Percentiles rank a stretch among this genome's conserved stretches.
Evolutionary conservation across 1,284 basidiomycete genomes (phyloP).

Genomic region (Prillingera fragicola): DNA sequence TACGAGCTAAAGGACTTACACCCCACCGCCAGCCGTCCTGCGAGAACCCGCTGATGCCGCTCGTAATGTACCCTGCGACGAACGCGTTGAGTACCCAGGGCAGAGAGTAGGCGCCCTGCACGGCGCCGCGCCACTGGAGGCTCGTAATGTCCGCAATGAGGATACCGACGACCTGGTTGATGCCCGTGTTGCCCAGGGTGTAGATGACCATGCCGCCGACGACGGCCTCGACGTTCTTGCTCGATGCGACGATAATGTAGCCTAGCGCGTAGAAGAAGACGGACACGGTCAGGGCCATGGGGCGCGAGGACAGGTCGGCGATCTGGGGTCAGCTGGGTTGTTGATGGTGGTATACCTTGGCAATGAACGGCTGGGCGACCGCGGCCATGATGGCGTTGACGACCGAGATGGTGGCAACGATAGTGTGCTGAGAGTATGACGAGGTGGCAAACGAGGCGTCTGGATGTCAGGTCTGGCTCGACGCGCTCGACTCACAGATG

Average conservation of each 20-base stretch:
- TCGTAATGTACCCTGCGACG: slow-evolving; percentile 51
- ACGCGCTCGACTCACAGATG: slow-evolving; percentile 15
- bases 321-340: background rate
- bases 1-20: too few relatives aligned
- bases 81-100: slow-evolving; percentile 54
- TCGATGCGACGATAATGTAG: slow-evolving; percentile 32
- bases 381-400: slow-evolving; percentile 39
- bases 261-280: slow-evolving; percentile 38
- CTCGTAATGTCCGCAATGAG: slow-evolving; percentile 65
- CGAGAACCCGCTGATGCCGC: slow-evolving; percentile 55
- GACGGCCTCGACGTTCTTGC: slow-evolving; percentile 11
- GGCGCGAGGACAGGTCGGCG: slow-evolving; percentile 31
- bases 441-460: slow-evolving; percentile 39
- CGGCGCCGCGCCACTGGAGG: slow-evolving; percentile 68
- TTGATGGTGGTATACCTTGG: slow-evolving; percentile 24
- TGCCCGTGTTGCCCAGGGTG: slow-evolving; percentile 17
- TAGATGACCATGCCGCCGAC: slow-evolving; percentile 20
- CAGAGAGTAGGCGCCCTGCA: slow-evolving; percentile 63
- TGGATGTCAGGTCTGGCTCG: background rate
- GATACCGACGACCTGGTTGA: slow-evolving; percentile 19
- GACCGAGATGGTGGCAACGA: slow-evolving; percentile 38
- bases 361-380: slow-evolving; percentile 45
- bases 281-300: slow-evolving; percentile 21
- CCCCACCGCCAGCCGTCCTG: slow-evolving; percentile 65
- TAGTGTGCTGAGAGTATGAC: slow-evolving; percentile 38